Base-by-base conservation (phyloP, 2,329 filamentous ascomycete species). In the Dactylellina sp. region DNA sequence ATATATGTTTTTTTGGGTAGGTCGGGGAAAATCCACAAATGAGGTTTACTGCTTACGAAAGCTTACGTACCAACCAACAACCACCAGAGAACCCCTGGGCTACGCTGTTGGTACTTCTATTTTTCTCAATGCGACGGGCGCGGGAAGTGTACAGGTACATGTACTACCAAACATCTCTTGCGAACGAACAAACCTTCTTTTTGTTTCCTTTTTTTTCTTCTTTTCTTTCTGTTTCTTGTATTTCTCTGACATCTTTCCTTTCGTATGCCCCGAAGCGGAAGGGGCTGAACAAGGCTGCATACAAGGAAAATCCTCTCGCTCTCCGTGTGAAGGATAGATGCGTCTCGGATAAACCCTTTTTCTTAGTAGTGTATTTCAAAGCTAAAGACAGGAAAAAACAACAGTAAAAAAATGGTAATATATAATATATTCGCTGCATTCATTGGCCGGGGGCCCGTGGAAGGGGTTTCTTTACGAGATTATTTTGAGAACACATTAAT, bases 11-110 rank as follows among this genome's bases (percentile, higher is more conserved):
- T 22, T 49, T 6, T 22, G 12, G 6, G 3, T 6, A 28, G 5
- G 12, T 35, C 56, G 22, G 42, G 46, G 65, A 71, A 71, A 63
- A 64, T 63, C 37, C 53, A 47, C 59, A 59, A 64, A 71, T 59
- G 57, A 46, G 37, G 59, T 42, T 32, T 62, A 71, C 42, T 57
- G 66, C 66, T 71, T 63, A 71, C 66, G 59, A 32, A 42, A 56
- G 66, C 66, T 71, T 50, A 71, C 66, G 32, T 70, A 53, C 47
- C 16, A 47, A 22, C 32, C 12, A 35, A 6, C 32, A 12, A 12
- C 37, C n/a, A 56, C 49, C 32, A 64, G 52, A 37, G 24, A 7
- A 28, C 14, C 52, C 56, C 22, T 42, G n/a, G 1, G 25, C 24
- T 18, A 5, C 5, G 28, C 28, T 5, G 28, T 32, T 32, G 28